Percentiles rank a stretch among this genome's conserved stretches.
Evolutionary conservation across 2,329 filamentous ascomycete species (phyloP).

Genomic region (Drechslerella dactyloides): DNA sequence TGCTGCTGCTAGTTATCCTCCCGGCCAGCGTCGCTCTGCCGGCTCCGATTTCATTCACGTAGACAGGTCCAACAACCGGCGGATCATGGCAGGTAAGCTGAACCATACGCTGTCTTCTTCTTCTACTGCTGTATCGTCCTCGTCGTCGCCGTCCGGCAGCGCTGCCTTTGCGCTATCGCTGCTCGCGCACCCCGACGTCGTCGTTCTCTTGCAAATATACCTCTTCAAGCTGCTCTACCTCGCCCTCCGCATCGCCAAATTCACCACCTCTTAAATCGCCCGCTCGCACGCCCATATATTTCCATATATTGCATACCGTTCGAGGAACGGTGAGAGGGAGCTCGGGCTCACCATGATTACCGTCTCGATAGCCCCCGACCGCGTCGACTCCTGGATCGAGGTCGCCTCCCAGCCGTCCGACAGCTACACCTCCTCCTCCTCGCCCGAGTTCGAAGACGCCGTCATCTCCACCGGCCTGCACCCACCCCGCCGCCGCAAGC

Average conservation of each 20-base stretch:
- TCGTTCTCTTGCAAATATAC: conserved; percentile 43
- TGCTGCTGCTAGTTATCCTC: conserved; percentile 21
- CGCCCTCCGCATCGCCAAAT: conserved; percentile 27
- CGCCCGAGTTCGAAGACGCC: conserved; percentile 65
- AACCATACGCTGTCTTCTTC: not conserved
- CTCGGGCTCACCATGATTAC: conserved; percentile 42
- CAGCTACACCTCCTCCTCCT: conserved; percentile 69
- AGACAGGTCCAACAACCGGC: conserved; percentile 50
- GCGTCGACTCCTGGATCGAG: conserved; percentile 88
- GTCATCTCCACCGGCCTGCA: conserved; percentile 22
- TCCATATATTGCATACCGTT: too few species aligned
- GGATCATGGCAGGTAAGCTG: conserved; percentile 49
- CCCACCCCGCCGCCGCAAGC: conserved; percentile 37
- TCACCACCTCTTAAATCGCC: not conserved
- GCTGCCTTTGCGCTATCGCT: conserved; percentile 4
- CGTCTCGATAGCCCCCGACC: conserved; percentile 46
- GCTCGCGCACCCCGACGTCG: conserved; percentile 36
- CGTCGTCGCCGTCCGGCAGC: conserved; percentile 4
- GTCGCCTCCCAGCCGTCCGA: conserved; percentile 84
- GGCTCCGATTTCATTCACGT: conserved; percentile 50
- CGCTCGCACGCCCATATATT: too few species aligned
- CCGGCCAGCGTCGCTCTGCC: conserved; percentile 30
- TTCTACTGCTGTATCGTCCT: not conserved
- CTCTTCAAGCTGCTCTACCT: conserved; percentile 45
- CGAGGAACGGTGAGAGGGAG: not conserved